Base-by-base conservation (phyloP, 192 early-diverging fungal genomes). In the Backusella sp. region DNA sequence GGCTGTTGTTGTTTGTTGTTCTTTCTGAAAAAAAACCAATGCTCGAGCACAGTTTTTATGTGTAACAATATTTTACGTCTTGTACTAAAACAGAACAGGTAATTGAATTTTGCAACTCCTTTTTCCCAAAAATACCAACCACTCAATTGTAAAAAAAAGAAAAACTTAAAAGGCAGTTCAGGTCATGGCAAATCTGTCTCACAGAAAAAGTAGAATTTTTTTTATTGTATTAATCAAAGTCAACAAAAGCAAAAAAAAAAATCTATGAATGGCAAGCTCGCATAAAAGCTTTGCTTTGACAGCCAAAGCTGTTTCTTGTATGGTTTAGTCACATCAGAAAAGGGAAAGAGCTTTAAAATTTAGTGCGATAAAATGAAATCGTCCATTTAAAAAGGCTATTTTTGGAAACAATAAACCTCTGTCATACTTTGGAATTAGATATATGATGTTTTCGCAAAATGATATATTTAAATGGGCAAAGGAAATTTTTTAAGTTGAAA, bases 131-230 rank as follows among this genome's bases (percentile, higher is more conserved):
- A 62, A 62, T 62, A 62, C 21, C 56, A 26, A 62, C 56, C 56
- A 62, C 23, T 62, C 23, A 62, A 28, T 11, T 26, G 56, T 62
- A 14, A 62, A 28, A 62, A 62, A 62, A 62, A 26, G 56, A 62
- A 23, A 12, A 23, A 26, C 56, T 62, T 62, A 62, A 62, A 62
- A 62, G 56, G 56, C 56, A 62, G 56, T n/a, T 11, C 2, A 28
- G 23, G 26, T 62, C 56, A 62, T 62, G 56, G 46, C 26, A 62
- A 28, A 28, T 62, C 26, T 62, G 56, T 62, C 56, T 59, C 56
- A 59, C 56, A 59, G 56, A 59, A 59, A 59, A 59, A 23, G 56
- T 28, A 59, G 56, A 26, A 26, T 59, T 59, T 59, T 59, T 59
- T 59, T 59, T 59, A 11, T 28, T 26, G 26, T 59, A 1, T 28